phyloP scores from a whole-genome alignment of 306 rosid species.

The Dalbergia cultrata region DNA sequence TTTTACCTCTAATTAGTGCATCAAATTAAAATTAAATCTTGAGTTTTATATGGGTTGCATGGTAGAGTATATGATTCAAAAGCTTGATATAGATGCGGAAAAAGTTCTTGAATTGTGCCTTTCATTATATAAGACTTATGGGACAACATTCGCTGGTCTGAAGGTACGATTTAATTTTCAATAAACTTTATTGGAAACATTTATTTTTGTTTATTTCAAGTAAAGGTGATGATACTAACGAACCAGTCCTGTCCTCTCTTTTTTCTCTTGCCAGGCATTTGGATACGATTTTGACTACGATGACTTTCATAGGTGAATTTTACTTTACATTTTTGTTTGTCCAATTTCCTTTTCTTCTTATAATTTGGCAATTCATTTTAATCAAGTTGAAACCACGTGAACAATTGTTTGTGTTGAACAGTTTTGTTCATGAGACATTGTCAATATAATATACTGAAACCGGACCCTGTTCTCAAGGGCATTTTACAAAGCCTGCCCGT shows the following conservation, averaged over 20 bases:
- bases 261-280: slow-evolving; percentile 63
- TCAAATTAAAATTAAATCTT: too few species aligned
- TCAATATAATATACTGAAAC: slow-evolving; percentile 71
- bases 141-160: background rate
- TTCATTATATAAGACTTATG: background rate
- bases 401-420: slow-evolving; percentile 41
- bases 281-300: slow-evolving; percentile 77
- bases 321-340: background rate
- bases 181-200: background rate
- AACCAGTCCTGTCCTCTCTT: background rate
- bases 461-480: slow-evolving; percentile 77
- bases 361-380: background rate
- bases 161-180: background rate
- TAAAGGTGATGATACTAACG: background rate
- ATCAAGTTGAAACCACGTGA: slow-evolving; percentile 27
- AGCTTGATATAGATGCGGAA: background rate
- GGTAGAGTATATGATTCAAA: background rate
- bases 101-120: background rate
- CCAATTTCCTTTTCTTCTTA: background rate
- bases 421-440: slow-evolving; percentile 88
- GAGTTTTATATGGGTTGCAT: background rate
- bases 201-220: background rate
- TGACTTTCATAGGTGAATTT: slow-evolving; percentile 75
- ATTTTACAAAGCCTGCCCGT: slow-evolving; percentile 80
- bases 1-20: too few species aligned